Percentiles rank a stretch among this genome's conserved stretches.
Conservation (phyloP, 2,329 filamentous ascomycete species). For the Verruconis gallopava region DNA sequence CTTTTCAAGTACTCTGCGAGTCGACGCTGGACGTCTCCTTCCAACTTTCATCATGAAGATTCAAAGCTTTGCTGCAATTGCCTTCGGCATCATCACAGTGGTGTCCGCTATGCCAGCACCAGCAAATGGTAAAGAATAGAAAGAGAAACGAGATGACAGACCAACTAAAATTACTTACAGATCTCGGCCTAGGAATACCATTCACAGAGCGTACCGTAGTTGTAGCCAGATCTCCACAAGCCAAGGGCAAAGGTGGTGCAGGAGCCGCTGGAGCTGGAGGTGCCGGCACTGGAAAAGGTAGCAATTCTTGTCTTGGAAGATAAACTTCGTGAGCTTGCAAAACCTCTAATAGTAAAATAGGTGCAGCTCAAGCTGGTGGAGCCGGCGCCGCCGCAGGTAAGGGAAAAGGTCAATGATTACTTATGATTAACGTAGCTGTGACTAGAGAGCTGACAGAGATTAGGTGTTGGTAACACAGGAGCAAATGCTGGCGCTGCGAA, state of each 20-base stretch:
- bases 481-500: too few relatives aligned
- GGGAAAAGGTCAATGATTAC: not conserved
- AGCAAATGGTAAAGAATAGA: not conserved
- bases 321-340: too few relatives aligned
- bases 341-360: too few relatives aligned
- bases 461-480: not conserved
- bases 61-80: not conserved
- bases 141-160: too few relatives aligned
- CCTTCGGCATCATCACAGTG: not conserved
- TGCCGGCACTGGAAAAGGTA: not conserved
- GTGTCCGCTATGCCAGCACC: not conserved
- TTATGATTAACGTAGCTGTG: not conserved
- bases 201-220: not conserved
- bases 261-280: not conserved
- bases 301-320: too few relatives aligned
- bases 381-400: not conserved
- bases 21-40: not conserved
- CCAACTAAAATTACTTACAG: too few relatives aligned
- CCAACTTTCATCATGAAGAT: not conserved
- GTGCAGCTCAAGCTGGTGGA: too few relatives aligned
- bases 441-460: not conserved
- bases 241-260: not conserved
- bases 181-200: not conserved
- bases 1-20: too few relatives aligned
- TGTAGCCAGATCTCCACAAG: not conserved